Percentiles rank a stretch among this genome's conserved stretches.
Conservation (phyloP, 345 rosid species). For the Aquilaria sinensis region DNA sequence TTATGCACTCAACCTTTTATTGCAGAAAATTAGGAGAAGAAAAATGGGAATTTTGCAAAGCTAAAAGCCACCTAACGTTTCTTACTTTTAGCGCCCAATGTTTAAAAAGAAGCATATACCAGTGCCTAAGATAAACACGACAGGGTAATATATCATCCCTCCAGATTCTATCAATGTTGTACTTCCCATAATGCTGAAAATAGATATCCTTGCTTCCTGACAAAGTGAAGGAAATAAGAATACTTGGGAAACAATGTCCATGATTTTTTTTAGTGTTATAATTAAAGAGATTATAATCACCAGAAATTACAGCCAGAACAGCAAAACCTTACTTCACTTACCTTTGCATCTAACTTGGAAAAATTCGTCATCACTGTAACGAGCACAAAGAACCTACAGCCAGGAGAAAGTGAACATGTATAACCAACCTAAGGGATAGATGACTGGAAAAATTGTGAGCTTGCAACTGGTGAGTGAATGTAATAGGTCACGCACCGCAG, state of each 20-base stretch:
- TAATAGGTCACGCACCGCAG: conserved; percentile 45
- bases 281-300: neutral
- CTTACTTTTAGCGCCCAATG: no score
- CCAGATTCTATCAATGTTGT: conserved; percentile 79
- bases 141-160: conserved; percentile 85
- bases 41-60: no score
- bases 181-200: conserved; percentile 63
- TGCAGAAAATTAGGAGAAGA: no score
- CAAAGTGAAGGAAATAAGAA: neutral
- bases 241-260: neutral
- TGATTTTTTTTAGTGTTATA: neutral
- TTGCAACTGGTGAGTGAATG: neutral
- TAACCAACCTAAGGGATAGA: neutral
- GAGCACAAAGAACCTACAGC: conserved; percentile 76
- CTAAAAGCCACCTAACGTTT: no score
- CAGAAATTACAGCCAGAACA: neutral
- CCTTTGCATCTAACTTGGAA: conserved; percentile 75
- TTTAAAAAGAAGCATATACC: conserved; percentile 32
- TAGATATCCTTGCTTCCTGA: conserved; percentile 74
- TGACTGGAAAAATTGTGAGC: no score
- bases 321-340: conserved; percentile 4
- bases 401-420: no score
- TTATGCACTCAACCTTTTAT: no score
- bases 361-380: conserved; percentile 76
- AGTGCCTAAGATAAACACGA: conserved; percentile 84